Evolutionary conservation across 1,139 yeast species (phyloP), one percentile per base, ranked within the genome.

Genomic region (Candida albicans): DNA sequence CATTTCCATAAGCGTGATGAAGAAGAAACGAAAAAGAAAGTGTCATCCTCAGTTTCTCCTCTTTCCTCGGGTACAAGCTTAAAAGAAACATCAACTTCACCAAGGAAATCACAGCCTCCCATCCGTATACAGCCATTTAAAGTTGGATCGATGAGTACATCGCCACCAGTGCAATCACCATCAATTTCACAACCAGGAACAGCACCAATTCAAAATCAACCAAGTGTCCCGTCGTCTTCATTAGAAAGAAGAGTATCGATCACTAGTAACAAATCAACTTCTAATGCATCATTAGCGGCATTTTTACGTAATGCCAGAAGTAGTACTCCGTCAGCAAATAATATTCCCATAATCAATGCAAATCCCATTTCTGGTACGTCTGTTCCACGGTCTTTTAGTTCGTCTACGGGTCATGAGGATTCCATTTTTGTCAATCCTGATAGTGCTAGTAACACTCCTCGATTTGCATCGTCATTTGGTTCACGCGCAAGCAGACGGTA

Each of bases 391-490:
- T 71, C 77, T 1, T 58, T 70, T 2, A 61, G 75, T 0, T 70
- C 76, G 8, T 70, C 76, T 1, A 75, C 68, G 50, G 77, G 75
- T 4, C 69, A 65, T 22, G 61, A 58, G 40, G 64, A 58, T 25
- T 47, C 51, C 2, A 54, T 56, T 5, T 59, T 58, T 33, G 50
- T 58, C 8, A 55, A 51, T 33, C 55, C 55, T 1, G 70, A 64
- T 11, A 57, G 62, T 18, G 43, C 51, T 8, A 48, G 58, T 14
- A 60, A 58, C 34, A 70, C 79, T 1, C 78, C 79, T 0, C 59
- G 79, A 41, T 79, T 79, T 46, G 72, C 81, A 3, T 76, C 83
- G 1, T 78, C 84, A 2, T 78, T 78, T 58, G 82, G 84, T 0
- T 77, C 82, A 1, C 64, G 82, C 40, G 75, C 73, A 2, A 69